phyloP scores from a whole-genome alignment of 768 basidiomycete species.

The Russula compacta region DNA sequence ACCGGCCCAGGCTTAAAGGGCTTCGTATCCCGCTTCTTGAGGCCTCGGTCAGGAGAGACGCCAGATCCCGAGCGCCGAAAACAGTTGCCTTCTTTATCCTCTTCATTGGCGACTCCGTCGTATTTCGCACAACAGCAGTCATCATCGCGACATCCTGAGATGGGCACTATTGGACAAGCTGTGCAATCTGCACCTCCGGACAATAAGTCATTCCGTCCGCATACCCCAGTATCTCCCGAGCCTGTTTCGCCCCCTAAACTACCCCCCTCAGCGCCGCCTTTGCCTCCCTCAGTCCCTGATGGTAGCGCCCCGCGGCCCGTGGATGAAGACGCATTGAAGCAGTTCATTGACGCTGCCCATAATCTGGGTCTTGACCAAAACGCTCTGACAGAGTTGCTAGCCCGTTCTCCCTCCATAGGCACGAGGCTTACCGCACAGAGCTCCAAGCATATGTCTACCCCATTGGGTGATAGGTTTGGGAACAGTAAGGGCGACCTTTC shows the following conservation, averaged over 20 bases:
- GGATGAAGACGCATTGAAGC: conserved; percentile 51
- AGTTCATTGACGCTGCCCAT: conserved; percentile 67
- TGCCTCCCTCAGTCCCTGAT: background rate
- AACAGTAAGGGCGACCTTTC: background rate
- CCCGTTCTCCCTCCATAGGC: conserved; percentile 60
- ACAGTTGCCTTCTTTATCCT: conserved; percentile 1
- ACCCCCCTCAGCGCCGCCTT: conserved; percentile 1
- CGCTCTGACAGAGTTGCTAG: conserved; percentile 60
- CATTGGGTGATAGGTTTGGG: conserved; percentile 24
- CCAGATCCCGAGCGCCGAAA: conserved; percentile 25
- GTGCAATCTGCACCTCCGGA: conserved; percentile 16
- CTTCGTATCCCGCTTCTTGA: conserved; percentile 72
- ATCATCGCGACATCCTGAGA: background rate
- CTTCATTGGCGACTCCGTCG: conserved; percentile 14
- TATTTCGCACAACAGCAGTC: conserved; percentile 10
- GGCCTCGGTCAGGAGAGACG: conserved; percentile 25
- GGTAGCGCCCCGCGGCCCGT: conserved; percentile 15
- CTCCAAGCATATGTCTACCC: conserved; percentile 35
- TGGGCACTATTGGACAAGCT: background rate
- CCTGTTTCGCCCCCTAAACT: background rate
- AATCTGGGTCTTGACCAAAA: conserved; percentile 67
- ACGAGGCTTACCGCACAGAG: conserved; percentile 41
- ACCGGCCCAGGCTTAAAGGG: conserved; percentile 68
- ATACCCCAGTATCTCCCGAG: conserved; percentile 10
- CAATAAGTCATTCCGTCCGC: conserved; percentile 14